Percentiles rank a stretch among this genome's conserved stretches.
These are phyloP conservation scores for Chlorencoelia australis DNA, from an alignment of 2,329 filamentous ascomycete genomes.

Conservation along the genomic window DNA sequence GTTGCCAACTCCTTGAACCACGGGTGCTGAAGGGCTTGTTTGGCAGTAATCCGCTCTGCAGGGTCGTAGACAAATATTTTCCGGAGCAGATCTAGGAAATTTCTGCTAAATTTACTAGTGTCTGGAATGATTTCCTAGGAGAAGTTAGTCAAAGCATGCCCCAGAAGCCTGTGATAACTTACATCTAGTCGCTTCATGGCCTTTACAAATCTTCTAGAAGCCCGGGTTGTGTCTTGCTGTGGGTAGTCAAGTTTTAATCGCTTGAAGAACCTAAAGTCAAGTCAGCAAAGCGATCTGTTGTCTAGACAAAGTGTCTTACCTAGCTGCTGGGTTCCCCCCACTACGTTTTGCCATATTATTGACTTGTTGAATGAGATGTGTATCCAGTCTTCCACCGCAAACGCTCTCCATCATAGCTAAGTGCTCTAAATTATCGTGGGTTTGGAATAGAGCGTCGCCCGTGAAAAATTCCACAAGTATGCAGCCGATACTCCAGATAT, in stretches of 20 bases:
- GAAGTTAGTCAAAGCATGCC: constrained; percentile 14
- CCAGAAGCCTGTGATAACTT: constrained; percentile 22
- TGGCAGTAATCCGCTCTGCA: constrained; percentile 53
- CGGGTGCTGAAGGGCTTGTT: constrained; percentile 54
- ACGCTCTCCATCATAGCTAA: constrained; percentile 69
- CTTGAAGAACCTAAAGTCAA: constrained; percentile 51
- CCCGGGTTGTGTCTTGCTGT: constrained; percentile 50
- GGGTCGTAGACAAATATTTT: constrained; percentile 63
- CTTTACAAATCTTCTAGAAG: constrained; percentile 56
- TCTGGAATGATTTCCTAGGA: constrained; percentile 55
- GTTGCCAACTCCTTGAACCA: constrained; percentile 57
- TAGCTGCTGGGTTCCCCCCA: constrained; percentile 50
- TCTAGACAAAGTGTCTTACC: constrained; percentile 37
- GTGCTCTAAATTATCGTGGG: constrained; percentile 63
- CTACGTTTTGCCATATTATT: constrained; percentile 47
- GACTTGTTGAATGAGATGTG: constrained; percentile 45
- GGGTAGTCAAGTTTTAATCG: constrained; percentile 56
- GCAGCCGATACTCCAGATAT: constrained; percentile 66
- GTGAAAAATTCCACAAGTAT: constrained; percentile 65
- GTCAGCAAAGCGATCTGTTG: constrained; percentile 23
- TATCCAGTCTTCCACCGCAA: constrained; percentile 48
- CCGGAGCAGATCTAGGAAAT: constrained; percentile 53
- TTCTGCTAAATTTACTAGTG: constrained; percentile 47
- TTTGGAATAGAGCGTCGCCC: constrained; percentile 61
- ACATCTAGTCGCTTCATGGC: constrained; percentile 62